Evolutionary conservation across 352 stramenopile genomes (phyloP).

Genomic region (Phytophthora pini): DNA sequence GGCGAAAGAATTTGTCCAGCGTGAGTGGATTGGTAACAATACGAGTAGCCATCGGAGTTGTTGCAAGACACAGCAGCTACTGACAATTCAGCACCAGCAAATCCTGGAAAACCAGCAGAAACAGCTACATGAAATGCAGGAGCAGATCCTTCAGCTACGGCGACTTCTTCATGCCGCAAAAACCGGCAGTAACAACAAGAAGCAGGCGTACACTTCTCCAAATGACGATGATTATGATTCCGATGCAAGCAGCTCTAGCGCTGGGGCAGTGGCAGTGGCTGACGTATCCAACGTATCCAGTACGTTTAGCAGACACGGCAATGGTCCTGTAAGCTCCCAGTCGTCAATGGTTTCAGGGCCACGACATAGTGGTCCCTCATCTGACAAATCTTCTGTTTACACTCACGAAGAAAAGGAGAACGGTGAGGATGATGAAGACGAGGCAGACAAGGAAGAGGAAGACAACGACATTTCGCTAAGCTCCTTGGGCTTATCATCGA

Average conservation of each 20-base stretch:
- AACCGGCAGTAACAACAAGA: slow-evolving; percentile 32
- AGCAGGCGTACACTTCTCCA: not conserved
- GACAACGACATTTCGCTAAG: slow-evolving; percentile 44
- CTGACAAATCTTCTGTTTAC: slow-evolving; percentile 19
- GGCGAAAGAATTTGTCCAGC: slow-evolving; percentile 9
- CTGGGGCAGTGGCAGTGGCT: slow-evolving; percentile 27
- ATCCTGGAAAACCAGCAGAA: slow-evolving; percentile 79
- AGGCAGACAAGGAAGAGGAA: not conserved
- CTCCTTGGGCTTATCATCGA: slow-evolving; percentile 68
- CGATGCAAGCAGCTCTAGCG: slow-evolving; percentile 34
- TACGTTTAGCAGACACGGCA: slow-evolving; percentile 25
- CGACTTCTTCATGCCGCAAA: slow-evolving; percentile 40
- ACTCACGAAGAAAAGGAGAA: slow-evolving; percentile 12
- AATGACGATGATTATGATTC: slow-evolving; percentile 31
- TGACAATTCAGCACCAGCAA: slow-evolving; percentile 79
- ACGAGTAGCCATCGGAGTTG: slow-evolving; percentile 47
- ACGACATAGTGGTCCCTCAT: slow-evolving; percentile 9
- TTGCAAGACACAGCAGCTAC: slow-evolving; percentile 68
- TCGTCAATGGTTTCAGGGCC: slow-evolving; percentile 28
- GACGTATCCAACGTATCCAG: slow-evolving; percentile 37
- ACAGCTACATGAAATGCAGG: slow-evolving; percentile 76
- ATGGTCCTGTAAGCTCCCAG: slow-evolving; percentile 24
- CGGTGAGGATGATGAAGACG: slow-evolving; percentile 8
- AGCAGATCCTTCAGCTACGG: slow-evolving; percentile 69
- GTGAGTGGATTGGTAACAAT: slow-evolving; percentile 15